Base-by-base conservation (phyloP, 2,329 filamentous ascomycete genomes). In the Aspergillus sp. region DNA sequence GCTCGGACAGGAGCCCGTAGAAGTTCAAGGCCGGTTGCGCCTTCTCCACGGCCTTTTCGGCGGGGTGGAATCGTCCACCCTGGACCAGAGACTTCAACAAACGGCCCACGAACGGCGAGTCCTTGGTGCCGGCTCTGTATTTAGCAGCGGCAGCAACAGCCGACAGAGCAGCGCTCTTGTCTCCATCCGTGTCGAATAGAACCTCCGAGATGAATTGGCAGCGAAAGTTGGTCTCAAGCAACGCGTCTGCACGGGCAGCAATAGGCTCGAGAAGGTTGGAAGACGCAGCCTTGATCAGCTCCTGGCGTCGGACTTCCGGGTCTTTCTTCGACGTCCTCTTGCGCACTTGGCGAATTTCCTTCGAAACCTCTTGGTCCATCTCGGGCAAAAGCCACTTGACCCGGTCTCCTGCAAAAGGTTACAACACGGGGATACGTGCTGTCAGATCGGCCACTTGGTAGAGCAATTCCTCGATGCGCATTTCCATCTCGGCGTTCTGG, bases 21-120 rank as follows among this genome's bases (percentile, higher is more conserved):
- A 99, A 99, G 53, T 88, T 84, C 57, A 98, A 82, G 7, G 90
- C 84, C 16, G 92, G 92, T 52, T 92, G 87, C 2, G 89, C 83
- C 22, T 87, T 85, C 69, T 90, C 84, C 49, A 95, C 77, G 58
- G 83, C 86, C 77, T 92, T 92, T 2, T 86, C 83, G 49, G 83
- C 83, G 61, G 86, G 86, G 76, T 98, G 91, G 73, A 90, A 99
- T 59, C 87, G 88, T 26, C 96, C 95, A 47, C 95, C 95, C 56
- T 92, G 89, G 24, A 97, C 92, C 7, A 99, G 84, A 0, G 90
- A 90, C 80, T 96, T 97, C 69, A 98, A 84, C 88, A 97, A 90
- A 59, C 92, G 89, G n/a, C 91, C 92, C 46, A 87, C 90, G 26
- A 80, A 82, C 9, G 89, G 86, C 3, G 84, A 83, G 53, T 84